These are phyloP conservation scores for Zygotorulaspora chibaensis DNA, from an alignment of 805 yeast species.

Conservation along the genomic window DNA sequence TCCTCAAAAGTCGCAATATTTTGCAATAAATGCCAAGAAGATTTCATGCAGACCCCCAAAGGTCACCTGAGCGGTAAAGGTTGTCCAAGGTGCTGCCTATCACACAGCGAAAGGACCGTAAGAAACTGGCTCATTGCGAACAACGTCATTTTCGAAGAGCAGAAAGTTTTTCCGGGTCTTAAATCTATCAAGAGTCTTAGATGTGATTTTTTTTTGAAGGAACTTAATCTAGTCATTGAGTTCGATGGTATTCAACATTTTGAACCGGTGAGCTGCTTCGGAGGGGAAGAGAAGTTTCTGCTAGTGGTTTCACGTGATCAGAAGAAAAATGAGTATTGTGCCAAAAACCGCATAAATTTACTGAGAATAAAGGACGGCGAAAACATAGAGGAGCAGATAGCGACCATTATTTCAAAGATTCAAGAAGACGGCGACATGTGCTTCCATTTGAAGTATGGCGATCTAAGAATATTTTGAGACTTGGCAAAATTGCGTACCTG, in stretches of 20 bases:
- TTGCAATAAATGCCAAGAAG: background rate
- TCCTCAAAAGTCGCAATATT: background rate
- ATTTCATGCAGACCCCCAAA: background rate
- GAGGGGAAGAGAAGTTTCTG: conserved; percentile 1
- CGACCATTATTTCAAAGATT: too few species aligned
- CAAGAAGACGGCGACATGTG: too few species aligned
- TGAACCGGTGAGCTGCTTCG: conserved; percentile 2
- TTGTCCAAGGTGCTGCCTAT: background rate
- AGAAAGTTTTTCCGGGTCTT: background rate
- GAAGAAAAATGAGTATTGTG: background rate
- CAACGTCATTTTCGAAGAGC: background rate
- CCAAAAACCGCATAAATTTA: background rate
- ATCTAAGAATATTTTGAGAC: too few species aligned
- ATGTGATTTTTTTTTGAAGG: background rate
- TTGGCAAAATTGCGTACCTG: too few species aligned
- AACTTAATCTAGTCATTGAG: background rate
- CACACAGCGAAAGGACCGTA: background rate
- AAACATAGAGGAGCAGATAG: background rate
- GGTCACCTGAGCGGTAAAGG: background rate
- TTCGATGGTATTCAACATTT: conserved; percentile 1
- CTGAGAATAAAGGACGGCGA: background rate
- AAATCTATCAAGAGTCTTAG: background rate
- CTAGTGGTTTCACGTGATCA: background rate
- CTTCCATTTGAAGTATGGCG: too few species aligned
- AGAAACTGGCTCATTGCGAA: background rate